phyloP scores from a whole-genome alignment of 169 alveolate genomes.

The Eimeria zaria region DNA sequence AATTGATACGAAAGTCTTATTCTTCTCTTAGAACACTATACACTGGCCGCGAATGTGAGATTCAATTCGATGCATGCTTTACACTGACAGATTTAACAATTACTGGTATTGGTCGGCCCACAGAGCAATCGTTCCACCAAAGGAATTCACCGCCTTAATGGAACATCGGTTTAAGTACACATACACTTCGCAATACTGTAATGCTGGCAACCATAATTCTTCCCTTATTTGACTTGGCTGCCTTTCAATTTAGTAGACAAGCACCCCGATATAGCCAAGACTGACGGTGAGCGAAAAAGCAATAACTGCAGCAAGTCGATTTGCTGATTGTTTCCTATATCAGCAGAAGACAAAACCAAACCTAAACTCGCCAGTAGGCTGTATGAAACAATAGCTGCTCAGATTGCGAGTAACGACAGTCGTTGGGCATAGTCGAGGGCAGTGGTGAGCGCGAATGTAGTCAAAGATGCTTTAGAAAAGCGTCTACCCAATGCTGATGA shows the following conservation, averaged over 20 bases:
- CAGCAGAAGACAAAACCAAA: too few species aligned
- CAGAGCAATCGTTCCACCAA: not conserved
- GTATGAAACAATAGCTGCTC: not conserved
- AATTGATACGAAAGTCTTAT: not conserved
- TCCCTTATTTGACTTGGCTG: not conserved
- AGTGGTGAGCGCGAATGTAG: too few species aligned
- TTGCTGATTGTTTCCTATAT: too few species aligned
- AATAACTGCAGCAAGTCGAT: not conserved
- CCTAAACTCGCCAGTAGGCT: too few species aligned
- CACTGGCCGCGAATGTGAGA: not conserved
- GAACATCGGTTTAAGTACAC: not conserved
- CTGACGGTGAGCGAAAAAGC: too few species aligned
- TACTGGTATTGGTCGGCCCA: not conserved
- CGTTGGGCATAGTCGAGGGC: too few species aligned
- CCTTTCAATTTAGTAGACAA: not conserved
- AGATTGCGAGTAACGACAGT: too few species aligned
- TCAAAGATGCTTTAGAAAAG: too few species aligned
- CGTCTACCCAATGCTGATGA: too few species aligned
- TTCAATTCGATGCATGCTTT: not conserved
- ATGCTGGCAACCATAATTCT: not conserved
- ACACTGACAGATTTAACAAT: not conserved
- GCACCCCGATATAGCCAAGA: too few species aligned
- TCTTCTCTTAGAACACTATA: not conserved
- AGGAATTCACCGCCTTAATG: not conserved
- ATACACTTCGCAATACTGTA: not conserved